A percentile compares a stretch with the other conserved stretches of the same genome.
Conservation (phyloP, 345 rosid species). For the Jatropha curcas region DNA sequence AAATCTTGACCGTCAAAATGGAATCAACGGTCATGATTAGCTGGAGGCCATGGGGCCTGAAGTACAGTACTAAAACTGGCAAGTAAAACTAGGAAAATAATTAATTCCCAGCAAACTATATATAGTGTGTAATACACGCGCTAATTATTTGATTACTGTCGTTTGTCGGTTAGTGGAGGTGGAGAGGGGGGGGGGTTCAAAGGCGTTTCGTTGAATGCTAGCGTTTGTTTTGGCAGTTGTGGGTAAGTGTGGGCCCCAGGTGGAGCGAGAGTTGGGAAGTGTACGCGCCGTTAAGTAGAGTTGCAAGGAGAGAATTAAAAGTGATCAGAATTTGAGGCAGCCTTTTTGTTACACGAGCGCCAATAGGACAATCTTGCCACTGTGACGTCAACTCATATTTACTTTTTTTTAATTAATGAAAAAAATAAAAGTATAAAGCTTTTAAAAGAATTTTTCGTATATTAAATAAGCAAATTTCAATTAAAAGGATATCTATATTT, state of each 20-base stretch:
- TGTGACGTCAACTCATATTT: too few species aligned
- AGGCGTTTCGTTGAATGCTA: background rate
- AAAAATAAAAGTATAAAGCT: too few species aligned
- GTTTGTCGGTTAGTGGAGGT: background rate
- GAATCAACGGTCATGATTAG: constrained; percentile 31
- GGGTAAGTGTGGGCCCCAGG: background rate
- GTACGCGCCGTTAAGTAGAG: background rate
- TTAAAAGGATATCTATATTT: too few species aligned
- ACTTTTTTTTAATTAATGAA: too few species aligned
- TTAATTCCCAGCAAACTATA: background rate
- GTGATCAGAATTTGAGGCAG: constrained; percentile 20
- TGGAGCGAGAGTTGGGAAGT: too few species aligned
- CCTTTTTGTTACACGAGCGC: constrained; percentile 27
- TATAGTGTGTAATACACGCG: constrained; percentile 21
- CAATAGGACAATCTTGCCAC: background rate
- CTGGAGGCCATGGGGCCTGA: constrained; percentile 16
- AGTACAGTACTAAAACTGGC: constrained; percentile 36
- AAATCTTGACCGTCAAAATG: constrained; percentile 34
- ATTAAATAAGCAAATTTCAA: too few species aligned
- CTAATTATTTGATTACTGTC: constrained; percentile 7
- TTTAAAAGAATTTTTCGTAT: too few species aligned
- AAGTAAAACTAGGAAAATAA: constrained; percentile 19
- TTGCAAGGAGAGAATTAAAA: background rate
- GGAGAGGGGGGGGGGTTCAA: background rate
- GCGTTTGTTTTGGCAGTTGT: background rate